Base-by-base conservation (phyloP, 257 asterid genomes). In the Capsicum baccatum region DNA sequence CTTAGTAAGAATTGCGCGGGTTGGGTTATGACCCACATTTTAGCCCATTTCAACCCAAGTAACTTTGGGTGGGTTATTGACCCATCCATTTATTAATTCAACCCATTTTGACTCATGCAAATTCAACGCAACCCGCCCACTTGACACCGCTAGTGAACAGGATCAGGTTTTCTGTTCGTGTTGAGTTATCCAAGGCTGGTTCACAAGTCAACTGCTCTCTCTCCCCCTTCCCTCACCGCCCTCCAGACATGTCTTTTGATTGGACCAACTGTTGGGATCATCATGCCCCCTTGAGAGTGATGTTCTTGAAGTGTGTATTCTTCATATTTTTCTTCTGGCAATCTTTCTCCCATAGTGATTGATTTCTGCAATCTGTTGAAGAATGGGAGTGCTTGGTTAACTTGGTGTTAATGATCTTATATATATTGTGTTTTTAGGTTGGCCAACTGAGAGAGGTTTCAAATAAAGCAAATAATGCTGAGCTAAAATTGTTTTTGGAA, bases 391-490 rank as follows among this genome's bases (percentile, higher is more conserved):
- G 54, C 63, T 60, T 71, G 9, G 56, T 10, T 80, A 14, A 44
- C 50, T 83, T 67, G 82, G 69, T 57, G 78, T 19, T 56, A 42
- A 62, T 87, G 81, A 39, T 84, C 83, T 21, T 85, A 39, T 69
- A 37, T 83, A 37, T 83, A 37, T 14, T 79, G 66, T 85, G 73
- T 6, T 71, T 79, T 52, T 88, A 94, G 98, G 98, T 94, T 83
- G 97, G 97, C 33, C 96, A 92, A 79, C 89, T 94, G 86, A 91
- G 94, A 89, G 98, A 92, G 82, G 93, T 91, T 56, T 94, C 96
- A 60, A 92, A 92, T 86, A 92, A 92, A 84, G 89, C 92, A 63
- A 89, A 92, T 84, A 92, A 91, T 83, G 94, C 97, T 3, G 98
- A 94, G 87, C 91, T 94, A 52, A 94, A 93, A 78, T 85, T 94